These are phyloP conservation scores for Trichoderma atroviride DNA, from an alignment of 2,329 filamentous ascomycete species.

Conservation along the genomic window DNA sequence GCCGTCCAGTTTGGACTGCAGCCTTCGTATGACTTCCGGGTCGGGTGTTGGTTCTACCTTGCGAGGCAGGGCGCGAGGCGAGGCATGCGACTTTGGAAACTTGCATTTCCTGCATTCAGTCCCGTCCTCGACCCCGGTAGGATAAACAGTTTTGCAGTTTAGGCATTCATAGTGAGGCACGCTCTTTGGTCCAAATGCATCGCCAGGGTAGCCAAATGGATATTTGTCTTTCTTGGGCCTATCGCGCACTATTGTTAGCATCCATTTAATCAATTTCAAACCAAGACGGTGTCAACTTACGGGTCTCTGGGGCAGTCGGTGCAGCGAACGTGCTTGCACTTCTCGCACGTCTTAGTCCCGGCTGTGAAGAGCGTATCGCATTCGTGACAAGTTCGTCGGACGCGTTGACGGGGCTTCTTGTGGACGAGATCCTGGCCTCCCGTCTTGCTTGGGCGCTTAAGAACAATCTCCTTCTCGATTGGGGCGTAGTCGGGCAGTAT, in stretches of 20 bases:
- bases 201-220: conserved; percentile 70
- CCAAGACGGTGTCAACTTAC: conserved; percentile 51
- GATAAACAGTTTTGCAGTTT: conserved; percentile 63
- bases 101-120: conserved; percentile 62
- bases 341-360: conserved; percentile 63
- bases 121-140: conserved; percentile 52
- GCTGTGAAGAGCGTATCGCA: conserved; percentile 66
- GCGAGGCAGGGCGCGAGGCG: conserved; percentile 60
- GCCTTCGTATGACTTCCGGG: conserved; percentile 58
- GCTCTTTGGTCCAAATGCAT: conserved; percentile 57
- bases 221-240: conserved; percentile 70
- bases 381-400: conserved; percentile 75
- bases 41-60: conserved; percentile 65
- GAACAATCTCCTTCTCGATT: conserved; percentile 50
- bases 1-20: conserved; percentile 58
- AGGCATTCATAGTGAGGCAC: conserved; percentile 62
- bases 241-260: conserved; percentile 16
- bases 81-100: conserved; percentile 62
- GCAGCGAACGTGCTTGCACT: conserved; percentile 74
- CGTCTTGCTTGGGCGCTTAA: conserved; percentile 66
- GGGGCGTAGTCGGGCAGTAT: conserved; percentile 55
- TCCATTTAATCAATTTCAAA: background rate
- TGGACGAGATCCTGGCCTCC: conserved; percentile 72
- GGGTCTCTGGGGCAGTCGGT: conserved; percentile 80
- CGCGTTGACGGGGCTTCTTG: conserved; percentile 71